Evolutionary conservation across 345 rosid genomes (phyloP), one percentile per base, ranked within the genome.

Genomic region (Ceriops zippeliana): DNA sequence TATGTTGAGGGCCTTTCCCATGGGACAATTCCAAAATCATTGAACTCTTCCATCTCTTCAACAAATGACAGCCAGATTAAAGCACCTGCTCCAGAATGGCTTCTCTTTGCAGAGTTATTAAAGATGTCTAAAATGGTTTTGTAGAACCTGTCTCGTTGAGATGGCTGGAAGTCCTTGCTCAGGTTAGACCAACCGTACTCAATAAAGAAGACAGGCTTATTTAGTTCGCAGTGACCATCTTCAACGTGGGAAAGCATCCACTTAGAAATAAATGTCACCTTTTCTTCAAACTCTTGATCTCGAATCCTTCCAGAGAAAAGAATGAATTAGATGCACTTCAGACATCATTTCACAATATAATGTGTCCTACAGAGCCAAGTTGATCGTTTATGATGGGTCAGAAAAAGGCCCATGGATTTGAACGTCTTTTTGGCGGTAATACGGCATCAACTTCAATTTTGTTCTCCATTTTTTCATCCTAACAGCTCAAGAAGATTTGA

Each of bases 231-330:
- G 78, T 91, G 90, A 4, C 96, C 92, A 20, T 93, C 96, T 74
- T 93, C 96, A 52, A 91, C 86, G 83, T 91, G 98, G 21, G 97
- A 93, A 8, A 62, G 84, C 86, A 89, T 78, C 96, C 98, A 93
- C 78, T 89, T 93, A 52, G 85, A 76, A 58, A 85, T 85, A 20
- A 80, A 93, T 67, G 78, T 79, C 63, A 86, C 67, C 31, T 87
- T 84, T 21, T 89, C 88, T 86, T 87, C 91, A 37, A 91, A 89
- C 35, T 74, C 77, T 68, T 69, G 84, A 67, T 83, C 78, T 34
- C 82, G 89, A 75, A 89, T 80, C 98, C 97, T 89, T 72, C 58
- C 67, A 80, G 73, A 66, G 38, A 61, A 67, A 59, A 20, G 8
- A 61, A 20, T 46, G 20, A 53, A 72, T 63, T 52, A 21, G 59